Evolutionary conservation across 208 protist genomes (phyloP).

Genomic region (Leishmania lainsoni): DNA sequence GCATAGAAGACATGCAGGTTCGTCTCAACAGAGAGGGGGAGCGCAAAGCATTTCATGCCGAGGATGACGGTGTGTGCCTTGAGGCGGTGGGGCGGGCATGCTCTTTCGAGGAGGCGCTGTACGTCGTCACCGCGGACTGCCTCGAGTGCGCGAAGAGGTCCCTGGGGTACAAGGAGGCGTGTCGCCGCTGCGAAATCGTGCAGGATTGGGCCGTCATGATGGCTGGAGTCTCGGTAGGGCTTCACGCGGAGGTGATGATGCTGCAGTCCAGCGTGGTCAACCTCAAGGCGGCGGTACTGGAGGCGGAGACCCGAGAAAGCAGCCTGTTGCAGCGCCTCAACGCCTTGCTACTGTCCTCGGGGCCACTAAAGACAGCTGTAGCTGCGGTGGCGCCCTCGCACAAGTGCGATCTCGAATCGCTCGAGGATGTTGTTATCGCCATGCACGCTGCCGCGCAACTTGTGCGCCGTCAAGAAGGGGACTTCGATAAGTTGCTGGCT

Average conservation of each 20-base stretch:
- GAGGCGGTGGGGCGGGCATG: slow-evolving; percentile 2
- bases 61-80: background rate
- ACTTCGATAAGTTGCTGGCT: background rate
- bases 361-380: background rate
- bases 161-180: slow-evolving; percentile 10
- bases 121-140: background rate
- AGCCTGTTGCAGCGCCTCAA: slow-evolving; percentile 2
- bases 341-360: slow-evolving; percentile 4
- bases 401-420: background rate
- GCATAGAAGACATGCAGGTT: background rate
- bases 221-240: background rate
- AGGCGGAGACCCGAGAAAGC: background rate
- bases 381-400: background rate
- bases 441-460: background rate
- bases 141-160: slow-evolving; percentile 4
- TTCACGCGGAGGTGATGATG: background rate
- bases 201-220: slow-evolving; percentile 17
- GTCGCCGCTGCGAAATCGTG: slow-evolving; percentile 11
- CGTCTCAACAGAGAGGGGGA: background rate
- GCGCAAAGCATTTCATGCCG: background rate
- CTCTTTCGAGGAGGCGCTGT: slow-evolving; percentile 3
- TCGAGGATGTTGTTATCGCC: slow-evolving; percentile 4
- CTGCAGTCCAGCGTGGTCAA: background rate
- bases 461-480: background rate
- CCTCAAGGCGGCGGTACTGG: background rate